Base-by-base conservation (phyloP, 495 filamentous ascomycete species). In the Hapsidospora chrysogenum region DNA sequence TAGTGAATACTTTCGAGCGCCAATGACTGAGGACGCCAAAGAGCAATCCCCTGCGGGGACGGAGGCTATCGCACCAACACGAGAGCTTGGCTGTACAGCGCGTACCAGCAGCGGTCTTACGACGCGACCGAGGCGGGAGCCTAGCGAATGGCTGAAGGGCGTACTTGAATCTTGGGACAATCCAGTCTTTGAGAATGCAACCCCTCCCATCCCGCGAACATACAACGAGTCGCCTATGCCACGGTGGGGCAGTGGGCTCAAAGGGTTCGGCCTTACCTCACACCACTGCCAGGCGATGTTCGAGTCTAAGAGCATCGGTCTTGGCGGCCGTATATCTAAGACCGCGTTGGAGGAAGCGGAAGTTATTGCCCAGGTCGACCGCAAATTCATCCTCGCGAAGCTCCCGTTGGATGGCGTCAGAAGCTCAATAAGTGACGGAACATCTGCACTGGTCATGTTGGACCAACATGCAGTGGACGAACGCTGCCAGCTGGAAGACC, bases 391-490 rank as follows among this genome's bases (percentile, higher is more conserved):
- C 29, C 57, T 97, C 3, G 64, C 68, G 16, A 80, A 71, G 41
- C 56, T 80, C 26, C 43, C 40, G 11, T 17, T 47, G 31, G 9
- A 6, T 20, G 26, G 31, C 25, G 3, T 40, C 9, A 31, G 2
- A 15, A 23, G 13, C n/a, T 11, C 17, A 8, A 23, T 29, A 14
- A n/a, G 7, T 8, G 5, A 26, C 1, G 9, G 8, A n/a, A 16
- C 6, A 4, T 13, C 14, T 1, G 20, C 33, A 14, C 58, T 97
- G 1, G 67, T 92, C 0, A 62, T 95, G 8, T 68, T 97, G 29
- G 89, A 97, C 50, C 89, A 97, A 45, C 89, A 97, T 50, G 89
- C 89, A 8, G 89, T 87, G 1, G 84, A 92, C 53, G 89, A 97
- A 53, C 68, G 89, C 14, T 78, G 80, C 46, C 71, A 78, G 4